A percentile compares a stretch with the other conserved stretches of the same genome.
phyloP scores from a whole-genome alignment of 345 rosid species.

The Eucalyptus viminalis region DNA sequence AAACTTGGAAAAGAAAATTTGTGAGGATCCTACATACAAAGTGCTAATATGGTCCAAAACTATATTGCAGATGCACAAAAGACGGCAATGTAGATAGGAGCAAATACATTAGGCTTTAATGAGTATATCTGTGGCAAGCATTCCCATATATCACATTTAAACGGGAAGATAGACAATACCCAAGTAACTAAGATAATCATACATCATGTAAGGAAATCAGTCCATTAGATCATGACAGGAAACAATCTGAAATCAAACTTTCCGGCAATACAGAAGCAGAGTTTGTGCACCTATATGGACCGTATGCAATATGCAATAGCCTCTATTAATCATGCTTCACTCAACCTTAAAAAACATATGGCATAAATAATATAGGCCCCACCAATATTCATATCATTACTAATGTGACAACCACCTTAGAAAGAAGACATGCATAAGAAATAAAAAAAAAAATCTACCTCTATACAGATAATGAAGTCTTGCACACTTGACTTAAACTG shows the following conservation, averaged over 20 bases:
- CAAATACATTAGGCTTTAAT: not conserved
- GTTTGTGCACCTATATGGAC: not conserved
- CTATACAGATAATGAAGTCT: conserved; percentile 96
- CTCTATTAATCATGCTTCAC: not conserved
- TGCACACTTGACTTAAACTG: conserved; percentile 87
- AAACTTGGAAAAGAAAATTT: not conserved
- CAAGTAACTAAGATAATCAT: not conserved
- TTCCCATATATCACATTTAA: not conserved
- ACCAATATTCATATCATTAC: not conserved
- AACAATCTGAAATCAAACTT: not conserved
- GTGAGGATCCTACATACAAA: not conserved
- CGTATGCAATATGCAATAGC: too few relatives aligned
- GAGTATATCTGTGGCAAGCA: not conserved
- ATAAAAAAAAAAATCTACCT: conserved; percentile 37
- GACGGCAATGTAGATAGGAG: not conserved
- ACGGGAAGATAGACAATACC: not conserved
- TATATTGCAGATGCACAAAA: not conserved
- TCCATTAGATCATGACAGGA: not conserved
- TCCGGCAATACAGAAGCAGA: not conserved
- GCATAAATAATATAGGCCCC: not conserved
- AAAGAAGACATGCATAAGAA: not conserved
- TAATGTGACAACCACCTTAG: not conserved
- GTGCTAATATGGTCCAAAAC: not conserved
- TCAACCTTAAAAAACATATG: not conserved
- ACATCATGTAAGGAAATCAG: not conserved